Evolutionary conservation across 2,329 filamentous ascomycete genomes (phyloP).

Genomic region (Fusarium torulosum): DNA sequence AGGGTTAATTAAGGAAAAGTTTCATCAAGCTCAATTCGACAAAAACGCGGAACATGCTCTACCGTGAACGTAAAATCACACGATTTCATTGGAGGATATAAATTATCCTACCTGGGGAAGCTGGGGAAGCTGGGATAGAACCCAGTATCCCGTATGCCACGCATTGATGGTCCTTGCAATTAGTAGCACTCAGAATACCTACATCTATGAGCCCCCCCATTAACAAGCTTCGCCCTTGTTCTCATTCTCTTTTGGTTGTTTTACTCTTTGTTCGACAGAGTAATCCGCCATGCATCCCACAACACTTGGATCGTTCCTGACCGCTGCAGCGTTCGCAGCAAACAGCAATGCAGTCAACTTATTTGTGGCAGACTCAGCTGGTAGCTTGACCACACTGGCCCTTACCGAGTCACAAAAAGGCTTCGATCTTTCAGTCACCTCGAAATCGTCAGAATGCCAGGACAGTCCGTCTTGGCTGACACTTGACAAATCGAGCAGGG

Average conservation of each 20-base stretch:
- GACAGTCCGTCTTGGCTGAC: constrained; percentile 40
- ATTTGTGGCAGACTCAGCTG: constrained; percentile 42
- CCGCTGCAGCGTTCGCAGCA: constrained; percentile 15
- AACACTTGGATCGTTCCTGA: constrained; percentile 8
- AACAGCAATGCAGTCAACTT: constrained; percentile 32
- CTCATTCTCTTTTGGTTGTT: background rate
- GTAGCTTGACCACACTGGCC: constrained; percentile 38
- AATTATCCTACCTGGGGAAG: background rate
- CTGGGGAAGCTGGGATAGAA: background rate
- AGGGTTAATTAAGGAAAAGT: constrained; percentile 6
- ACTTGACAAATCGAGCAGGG: constrained; percentile 24
- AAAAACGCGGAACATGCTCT: constrained; percentile 2
- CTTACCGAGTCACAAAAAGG: constrained; percentile 11
- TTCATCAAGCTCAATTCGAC: background rate
- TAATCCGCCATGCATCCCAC: constrained; percentile 7
- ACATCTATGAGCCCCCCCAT: background rate
- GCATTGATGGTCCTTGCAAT: background rate
- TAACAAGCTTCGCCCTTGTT: background rate
- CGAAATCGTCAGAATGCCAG: constrained; percentile 28
- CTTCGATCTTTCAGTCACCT: constrained; percentile 23
- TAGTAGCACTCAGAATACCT: background rate
- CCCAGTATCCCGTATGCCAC: background rate
- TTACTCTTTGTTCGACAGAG: background rate
- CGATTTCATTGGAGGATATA: constrained; percentile 19
- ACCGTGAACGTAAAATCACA: background rate